Evolutionary conservation across 345 rosid species (phyloP), one percentile per base, ranked within the genome.

Genomic region (Linum lewisii): DNA sequence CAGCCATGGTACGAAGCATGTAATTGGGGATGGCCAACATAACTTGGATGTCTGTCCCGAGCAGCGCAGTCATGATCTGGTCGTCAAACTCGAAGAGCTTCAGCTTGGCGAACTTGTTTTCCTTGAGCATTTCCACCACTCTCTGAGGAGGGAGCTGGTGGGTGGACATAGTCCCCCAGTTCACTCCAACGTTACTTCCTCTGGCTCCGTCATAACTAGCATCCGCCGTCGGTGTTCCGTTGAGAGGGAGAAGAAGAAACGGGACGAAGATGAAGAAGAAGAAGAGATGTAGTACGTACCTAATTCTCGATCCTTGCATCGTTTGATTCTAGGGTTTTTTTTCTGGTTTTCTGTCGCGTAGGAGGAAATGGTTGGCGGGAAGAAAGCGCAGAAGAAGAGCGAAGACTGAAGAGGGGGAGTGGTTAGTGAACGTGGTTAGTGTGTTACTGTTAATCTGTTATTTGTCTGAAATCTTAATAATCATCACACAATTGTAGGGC

Each of bases 21-120:
- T 52, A 52, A 21, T 52, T 52, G 1, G 56, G 56, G 24, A 52
- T 52, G 9, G 56, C 56, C 7, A 52, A 24, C 56, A 52, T 52
- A 3, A 52, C 56, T 15, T 52, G 24, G 20, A 52, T 52, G 24
- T 24, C 24, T 9, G 24, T 52, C 3, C 15, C 56, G 24, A 52
- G 24, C 5, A 52, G 56, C 6, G 56, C 56, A 13, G 56, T 24
- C 56, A 52, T 52, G 23, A 52, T 52, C 24, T 10, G 7, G 7
- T 20, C 56, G 56, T 52, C 56, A 13, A 24, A 21, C 56, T 52
- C 56, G 56, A 52, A 52, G 25, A 52, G 56, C 56, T 52, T 52
- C 14, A 52, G 56, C 56, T 52, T 52, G 24, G 23, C 15, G 25
- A 52, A 52, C 9, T 24, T 24, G 56, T 52, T 52, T 4, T 4